These are phyloP conservation scores for Neoarthrinium moseri DNA, from an alignment of 2,329 filamentous ascomycete genomes.

Conservation along the genomic window DNA sequence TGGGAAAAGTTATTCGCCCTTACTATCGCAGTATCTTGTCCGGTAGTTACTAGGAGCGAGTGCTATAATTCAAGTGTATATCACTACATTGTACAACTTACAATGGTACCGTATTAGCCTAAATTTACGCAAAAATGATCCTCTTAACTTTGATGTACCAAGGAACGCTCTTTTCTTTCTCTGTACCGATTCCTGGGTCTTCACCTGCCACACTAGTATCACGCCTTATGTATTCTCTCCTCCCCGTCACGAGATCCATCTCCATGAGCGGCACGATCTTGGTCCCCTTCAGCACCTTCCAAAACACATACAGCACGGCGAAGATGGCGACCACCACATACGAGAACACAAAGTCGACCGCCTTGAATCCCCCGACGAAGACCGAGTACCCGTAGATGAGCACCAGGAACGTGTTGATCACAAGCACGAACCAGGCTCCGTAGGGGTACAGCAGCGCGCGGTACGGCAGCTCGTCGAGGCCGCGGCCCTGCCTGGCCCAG, in stretches of 20 bases:
- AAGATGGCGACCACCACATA: slow-evolving; percentile 26
- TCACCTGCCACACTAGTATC: background rate
- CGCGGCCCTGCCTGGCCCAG: slow-evolving; percentile 23
- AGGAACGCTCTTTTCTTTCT: background rate
- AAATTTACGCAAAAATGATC: no score
- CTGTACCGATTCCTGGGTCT: slow-evolving; percentile 1
- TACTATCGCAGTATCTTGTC: no score
- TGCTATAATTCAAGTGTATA: no score
- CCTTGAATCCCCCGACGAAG: slow-evolving; percentile 23
- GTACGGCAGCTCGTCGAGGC: slow-evolving; percentile 22
- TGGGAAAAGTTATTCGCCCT: no score
- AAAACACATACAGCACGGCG: slow-evolving; percentile 20
- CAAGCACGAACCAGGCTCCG: slow-evolving; percentile 23
- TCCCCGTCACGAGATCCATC: slow-evolving; percentile 23
- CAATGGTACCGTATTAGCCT: no score
- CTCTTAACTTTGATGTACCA: slow-evolving; percentile 18
- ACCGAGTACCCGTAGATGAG: slow-evolving; percentile 27
- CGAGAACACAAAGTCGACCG: slow-evolving; percentile 25
- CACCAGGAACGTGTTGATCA: slow-evolving; percentile 25
- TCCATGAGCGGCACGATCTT: slow-evolving; percentile 18
- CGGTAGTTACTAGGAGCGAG: no score
- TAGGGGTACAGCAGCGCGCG: slow-evolving; percentile 21
- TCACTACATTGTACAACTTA: no score
- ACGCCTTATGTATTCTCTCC: slow-evolving; percentile 11
- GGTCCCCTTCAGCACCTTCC: slow-evolving; percentile 25